These are phyloP conservation scores for Ogataea salicorniae DNA, from an alignment of 805 yeast species.

Conservation along the genomic window DNA sequence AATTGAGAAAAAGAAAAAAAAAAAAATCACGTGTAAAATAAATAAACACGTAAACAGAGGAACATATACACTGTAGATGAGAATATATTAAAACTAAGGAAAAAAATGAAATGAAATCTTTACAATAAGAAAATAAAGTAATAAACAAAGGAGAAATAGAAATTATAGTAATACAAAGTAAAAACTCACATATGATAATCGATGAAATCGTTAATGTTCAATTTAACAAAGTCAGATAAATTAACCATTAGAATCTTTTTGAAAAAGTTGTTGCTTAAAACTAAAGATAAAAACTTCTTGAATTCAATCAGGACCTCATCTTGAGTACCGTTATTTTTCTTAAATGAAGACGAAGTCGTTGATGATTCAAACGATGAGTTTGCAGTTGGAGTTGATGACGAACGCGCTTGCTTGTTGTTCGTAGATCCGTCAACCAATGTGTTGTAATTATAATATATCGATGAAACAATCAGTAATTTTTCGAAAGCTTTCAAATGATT, in stretches of 20 bases:
- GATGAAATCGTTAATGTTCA: constrained; percentile 28
- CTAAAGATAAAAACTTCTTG: constrained; percentile 24
- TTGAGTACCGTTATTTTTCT: constrained; percentile 10
- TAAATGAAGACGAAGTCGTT: constrained; percentile 1
- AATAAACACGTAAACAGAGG: neutral
- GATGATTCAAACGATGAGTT: too few species aligned
- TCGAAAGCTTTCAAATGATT: constrained; percentile 8
- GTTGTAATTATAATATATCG: constrained; percentile 10
- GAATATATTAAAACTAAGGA: too few species aligned
- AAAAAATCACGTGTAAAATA: neutral
- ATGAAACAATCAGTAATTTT: constrained; percentile 13
- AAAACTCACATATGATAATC: constrained; percentile 24
- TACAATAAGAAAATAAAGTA: constrained; percentile 1
- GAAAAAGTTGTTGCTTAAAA: constrained; percentile 22
- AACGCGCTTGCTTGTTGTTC: too few species aligned
- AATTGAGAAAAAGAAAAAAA: neutral
- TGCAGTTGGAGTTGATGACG: neutral
- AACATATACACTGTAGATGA: too few species aligned
- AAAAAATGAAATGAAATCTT: constrained; percentile 1
- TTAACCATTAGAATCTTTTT: constrained; percentile 20
- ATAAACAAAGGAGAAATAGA: neutral
- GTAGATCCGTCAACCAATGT: too few species aligned
- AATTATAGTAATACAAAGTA: neutral
- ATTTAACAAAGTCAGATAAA: constrained; percentile 28
- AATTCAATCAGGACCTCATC: constrained; percentile 26